Evolutionary conservation across 495 filamentous ascomycete genomes (phyloP).

Genomic region (Lasiosphaeriaceae sp.): DNA sequence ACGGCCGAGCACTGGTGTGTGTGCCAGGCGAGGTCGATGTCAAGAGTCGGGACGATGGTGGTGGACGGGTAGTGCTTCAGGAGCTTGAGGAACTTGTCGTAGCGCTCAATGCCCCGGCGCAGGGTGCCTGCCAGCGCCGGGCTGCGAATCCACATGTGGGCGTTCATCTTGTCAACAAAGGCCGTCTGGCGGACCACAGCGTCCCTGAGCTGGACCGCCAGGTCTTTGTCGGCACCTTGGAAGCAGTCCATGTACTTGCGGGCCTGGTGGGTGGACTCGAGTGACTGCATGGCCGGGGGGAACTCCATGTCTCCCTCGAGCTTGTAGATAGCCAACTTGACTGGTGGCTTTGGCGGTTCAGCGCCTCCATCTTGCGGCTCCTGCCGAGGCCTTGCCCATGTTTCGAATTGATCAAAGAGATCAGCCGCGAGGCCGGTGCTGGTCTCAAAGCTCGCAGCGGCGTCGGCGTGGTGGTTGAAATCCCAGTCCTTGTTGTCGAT

Average conservation of each 20-base stretch:
- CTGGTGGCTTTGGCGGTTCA: background rate
- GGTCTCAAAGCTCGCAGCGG: background rate
- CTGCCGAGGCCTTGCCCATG: background rate
- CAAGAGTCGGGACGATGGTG: constrained; percentile 5
- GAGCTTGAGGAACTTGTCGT: constrained; percentile 4
- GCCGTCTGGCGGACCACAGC: constrained; percentile 8
- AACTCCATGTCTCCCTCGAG: background rate
- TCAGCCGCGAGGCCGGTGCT: background rate
- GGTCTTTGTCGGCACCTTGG: background rate
- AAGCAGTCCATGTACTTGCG: background rate
- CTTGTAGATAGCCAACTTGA: background rate
- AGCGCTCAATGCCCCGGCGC: constrained; percentile 1
- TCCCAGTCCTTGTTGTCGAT: background rate
- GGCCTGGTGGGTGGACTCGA: background rate
- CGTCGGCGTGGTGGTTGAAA: background rate
- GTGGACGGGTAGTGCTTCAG: background rate
- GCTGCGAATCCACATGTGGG: constrained; percentile 8
- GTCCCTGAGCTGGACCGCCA: constrained; percentile 2
- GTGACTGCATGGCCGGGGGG: background rate
- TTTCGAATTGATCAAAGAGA: background rate
- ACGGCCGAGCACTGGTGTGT: constrained; percentile 8
- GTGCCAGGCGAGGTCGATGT: constrained; percentile 11
- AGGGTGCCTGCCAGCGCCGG: background rate
- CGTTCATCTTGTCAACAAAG: constrained; percentile 11
- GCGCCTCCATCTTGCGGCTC: background rate